Percentiles rank a stretch among this genome's conserved stretches.
Conservation (phyloP, 306 rosid genomes). For the Vigna radiata region DNA sequence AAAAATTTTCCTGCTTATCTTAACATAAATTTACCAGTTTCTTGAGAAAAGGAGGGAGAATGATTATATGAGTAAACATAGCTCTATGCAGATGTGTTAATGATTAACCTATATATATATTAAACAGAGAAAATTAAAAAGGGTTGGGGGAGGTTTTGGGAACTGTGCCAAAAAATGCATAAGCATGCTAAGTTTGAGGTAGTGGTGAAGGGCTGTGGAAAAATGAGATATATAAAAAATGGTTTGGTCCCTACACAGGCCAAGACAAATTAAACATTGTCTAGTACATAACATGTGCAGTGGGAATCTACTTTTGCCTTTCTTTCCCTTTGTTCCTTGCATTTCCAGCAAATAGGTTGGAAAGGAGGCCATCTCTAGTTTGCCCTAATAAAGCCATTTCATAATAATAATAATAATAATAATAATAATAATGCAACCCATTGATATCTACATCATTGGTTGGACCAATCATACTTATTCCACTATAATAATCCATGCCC, state of each 20-base stretch:
- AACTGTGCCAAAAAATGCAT: slow-evolving; percentile 21
- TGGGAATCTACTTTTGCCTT: slow-evolving; percentile 75
- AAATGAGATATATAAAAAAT: slow-evolving; percentile 39
- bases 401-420: slow-evolving; percentile 32
- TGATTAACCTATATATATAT: not conserved
- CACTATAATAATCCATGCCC: slow-evolving; percentile 50
- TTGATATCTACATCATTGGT: slow-evolving; percentile 57
- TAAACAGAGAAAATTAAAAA: no score
- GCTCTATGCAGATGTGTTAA: not conserved
- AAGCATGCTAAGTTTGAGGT: slow-evolving; percentile 49
- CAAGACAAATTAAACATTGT: slow-evolving; percentile 71
- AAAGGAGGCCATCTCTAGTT: slow-evolving; percentile 61
- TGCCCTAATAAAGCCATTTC: slow-evolving; percentile 48
- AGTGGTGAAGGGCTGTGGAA: slow-evolving; percentile 46
- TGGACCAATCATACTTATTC: slow-evolving; percentile 57
- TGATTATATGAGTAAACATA: not conserved
- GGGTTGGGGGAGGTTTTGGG: not conserved
- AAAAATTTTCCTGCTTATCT: not conserved
- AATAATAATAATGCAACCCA: slow-evolving; percentile 48
- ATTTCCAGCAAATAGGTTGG: slow-evolving; percentile 78
- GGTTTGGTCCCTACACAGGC: slow-evolving; percentile 53
- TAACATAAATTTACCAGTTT: not conserved
- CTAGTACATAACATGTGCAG: slow-evolving; percentile 57
- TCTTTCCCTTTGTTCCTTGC: slow-evolving; percentile 63
- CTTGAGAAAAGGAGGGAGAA: slow-evolving; percentile 26